Conservation (phyloP, 2,329 filamentous ascomycete species). For the Leptographium wingfieldii region DNA sequence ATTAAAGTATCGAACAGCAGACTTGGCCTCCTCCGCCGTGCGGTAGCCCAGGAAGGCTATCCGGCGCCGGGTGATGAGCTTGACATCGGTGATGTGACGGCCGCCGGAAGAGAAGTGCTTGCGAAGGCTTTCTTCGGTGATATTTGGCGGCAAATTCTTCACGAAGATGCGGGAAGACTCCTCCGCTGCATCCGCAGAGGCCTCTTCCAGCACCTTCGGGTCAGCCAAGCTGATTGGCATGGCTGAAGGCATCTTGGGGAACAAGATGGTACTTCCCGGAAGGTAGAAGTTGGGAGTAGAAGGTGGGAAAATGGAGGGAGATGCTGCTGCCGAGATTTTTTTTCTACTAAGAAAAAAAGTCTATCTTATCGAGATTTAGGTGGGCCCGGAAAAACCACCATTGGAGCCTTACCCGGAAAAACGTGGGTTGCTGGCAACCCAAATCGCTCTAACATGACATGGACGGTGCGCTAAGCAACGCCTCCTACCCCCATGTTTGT, state of each 20-base stretch:
- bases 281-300: background rate
- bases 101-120: slow-evolving; percentile 72
- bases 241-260: slow-evolving; percentile 2
- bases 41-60: slow-evolving; percentile 96
- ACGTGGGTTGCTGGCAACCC: background rate
- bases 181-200: slow-evolving; percentile 8
- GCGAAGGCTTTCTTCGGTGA: slow-evolving; percentile 73
- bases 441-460: background rate
- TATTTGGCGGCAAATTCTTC: slow-evolving; percentile 71
- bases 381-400: background rate
- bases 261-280: background rate
- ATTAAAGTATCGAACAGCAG: slow-evolving; percentile 91
- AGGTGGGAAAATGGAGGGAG: background rate
- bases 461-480: background rate
- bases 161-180: slow-evolving; percentile 62
- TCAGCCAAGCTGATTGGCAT: background rate
- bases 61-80: slow-evolving; percentile 75
- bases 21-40: slow-evolving; percentile 62
- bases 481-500: background rate
- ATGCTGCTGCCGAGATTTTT: background rate
- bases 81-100: slow-evolving; percentile 74
- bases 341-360: slow-evolving; percentile 5
- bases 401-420: background rate
- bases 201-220: background rate
- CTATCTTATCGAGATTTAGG: slow-evolving; percentile 12